phyloP scores from a whole-genome alignment of 768 basidiomycete species.

The Omphalotus guepiniiformis region DNA sequence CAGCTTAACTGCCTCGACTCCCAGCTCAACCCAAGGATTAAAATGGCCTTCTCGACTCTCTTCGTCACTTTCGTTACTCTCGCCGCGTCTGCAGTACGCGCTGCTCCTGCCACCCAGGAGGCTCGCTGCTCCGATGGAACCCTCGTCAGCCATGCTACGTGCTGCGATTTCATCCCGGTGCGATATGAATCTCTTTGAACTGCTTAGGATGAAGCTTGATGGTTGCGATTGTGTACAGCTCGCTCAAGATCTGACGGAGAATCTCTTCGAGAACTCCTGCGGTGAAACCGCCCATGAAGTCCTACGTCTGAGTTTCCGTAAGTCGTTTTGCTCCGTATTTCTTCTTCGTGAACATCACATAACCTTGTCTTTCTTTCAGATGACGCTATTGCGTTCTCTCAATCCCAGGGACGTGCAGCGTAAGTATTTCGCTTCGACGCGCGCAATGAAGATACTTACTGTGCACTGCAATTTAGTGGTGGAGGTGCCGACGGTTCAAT shows the following conservation, averaged over 20 bases:
- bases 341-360: no score
- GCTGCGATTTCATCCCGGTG: slow-evolving; percentile 2
- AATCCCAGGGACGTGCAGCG: slow-evolving; percentile 3
- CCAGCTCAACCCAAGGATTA: no score
- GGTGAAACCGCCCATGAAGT: slow-evolving; percentile 28
- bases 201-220: background rate
- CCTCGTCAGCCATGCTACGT: background rate
- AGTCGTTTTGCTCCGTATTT: slow-evolving; percentile 15
- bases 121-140: slow-evolving; percentile 2
- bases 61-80: no score
- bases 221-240: background rate
- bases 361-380: slow-evolving; percentile 20
- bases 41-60: no score
- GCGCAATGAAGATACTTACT: background rate
- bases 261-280: slow-evolving; percentile 31
- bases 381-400: slow-evolving; percentile 17
- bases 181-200: background rate
- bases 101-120: no score
- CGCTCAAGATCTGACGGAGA: slow-evolving; percentile 23
- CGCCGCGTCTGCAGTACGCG: no score
- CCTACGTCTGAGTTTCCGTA: slow-evolving; percentile 23
- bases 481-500: slow-evolving; percentile 29
- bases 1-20: no score
- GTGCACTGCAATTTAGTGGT: slow-evolving; percentile 15
- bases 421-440: background rate